Evolutionary conservation across 805 yeast genomes (phyloP).

Genomic region (Hanseniaspora singularis): DNA sequence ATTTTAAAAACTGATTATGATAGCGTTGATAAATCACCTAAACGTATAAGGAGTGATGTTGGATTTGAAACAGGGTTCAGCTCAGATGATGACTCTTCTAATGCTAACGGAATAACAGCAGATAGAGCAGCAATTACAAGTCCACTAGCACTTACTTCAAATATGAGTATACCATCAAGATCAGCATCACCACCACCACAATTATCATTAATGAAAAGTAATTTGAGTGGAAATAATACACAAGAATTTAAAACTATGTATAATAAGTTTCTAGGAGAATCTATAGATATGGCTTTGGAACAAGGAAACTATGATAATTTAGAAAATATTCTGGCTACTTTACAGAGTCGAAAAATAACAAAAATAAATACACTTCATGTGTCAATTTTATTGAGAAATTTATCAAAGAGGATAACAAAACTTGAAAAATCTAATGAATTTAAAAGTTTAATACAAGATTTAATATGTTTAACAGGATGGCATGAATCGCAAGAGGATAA

Average conservation of each 20-base stretch:
- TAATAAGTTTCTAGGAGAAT: constrained; percentile 4
- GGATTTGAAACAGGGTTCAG: constrained; percentile 1
- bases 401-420: constrained; percentile 54
- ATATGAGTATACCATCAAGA: constrained; percentile 9
- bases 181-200: constrained; percentile 12
- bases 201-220: constrained; percentile 1
- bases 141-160: constrained; percentile 4
- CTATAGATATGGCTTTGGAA: constrained; percentile 3
- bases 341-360: constrained; percentile 2
- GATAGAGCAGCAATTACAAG: constrained; percentile 6
- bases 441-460: constrained; percentile 43
- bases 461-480: constrained; percentile 55
- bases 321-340: not conserved
- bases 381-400: constrained; percentile 40
- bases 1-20: constrained; percentile 5
- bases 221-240: not conserved
- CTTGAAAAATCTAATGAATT: constrained; percentile 46
- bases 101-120: not conserved
- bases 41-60: constrained; percentile 8
- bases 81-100: constrained; percentile 8
- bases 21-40: constrained; percentile 4
- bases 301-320: constrained; percentile 1
- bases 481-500: constrained; percentile 36
- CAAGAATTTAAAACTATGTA: constrained; percentile 10
- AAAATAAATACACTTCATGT: constrained; percentile 6